phyloP scores from a whole-genome alignment of 331 rosid species.

The Phaseolus coccineus region DNA sequence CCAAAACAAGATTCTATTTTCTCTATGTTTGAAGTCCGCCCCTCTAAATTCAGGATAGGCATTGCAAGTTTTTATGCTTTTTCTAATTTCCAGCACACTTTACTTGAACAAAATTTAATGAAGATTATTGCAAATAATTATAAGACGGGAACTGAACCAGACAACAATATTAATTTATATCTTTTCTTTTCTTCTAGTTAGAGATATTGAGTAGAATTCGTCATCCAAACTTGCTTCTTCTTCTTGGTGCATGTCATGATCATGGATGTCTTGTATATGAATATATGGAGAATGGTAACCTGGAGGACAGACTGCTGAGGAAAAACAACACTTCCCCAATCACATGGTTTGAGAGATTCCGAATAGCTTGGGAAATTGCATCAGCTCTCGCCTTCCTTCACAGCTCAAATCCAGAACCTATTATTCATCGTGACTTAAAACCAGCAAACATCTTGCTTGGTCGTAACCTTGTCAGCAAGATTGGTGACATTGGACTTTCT shows the following conservation, averaged over 20 bases:
- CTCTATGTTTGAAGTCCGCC: background rate
- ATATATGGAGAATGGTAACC: slow-evolving; percentile 91
- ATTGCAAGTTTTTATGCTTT: slow-evolving; percentile 1
- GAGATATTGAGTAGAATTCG: slow-evolving; percentile 82
- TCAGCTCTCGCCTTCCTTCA: slow-evolving; percentile 91
- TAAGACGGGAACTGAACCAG: slow-evolving; percentile 17
- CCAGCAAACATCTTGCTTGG: slow-evolving; percentile 95
- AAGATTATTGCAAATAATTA: background rate
- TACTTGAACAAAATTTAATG: slow-evolving; percentile 3
- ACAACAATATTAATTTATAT: slow-evolving; percentile 10
- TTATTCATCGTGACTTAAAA: slow-evolving; percentile 93
- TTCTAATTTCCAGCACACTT: background rate
- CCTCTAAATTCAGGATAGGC: background rate
- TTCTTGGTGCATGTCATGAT: slow-evolving; percentile 87
- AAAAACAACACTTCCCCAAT: slow-evolving; percentile 64
- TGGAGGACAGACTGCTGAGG: slow-evolving; percentile 76
- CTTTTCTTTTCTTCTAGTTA: slow-evolving; percentile 61
- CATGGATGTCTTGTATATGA: slow-evolving; percentile 90
- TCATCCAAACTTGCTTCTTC: slow-evolving; percentile 95
- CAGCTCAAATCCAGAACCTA: slow-evolving; percentile 80
- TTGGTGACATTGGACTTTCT: slow-evolving; percentile 93
- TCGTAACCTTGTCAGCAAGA: slow-evolving; percentile 84
- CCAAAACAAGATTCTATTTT: background rate
- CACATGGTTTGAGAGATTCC: slow-evolving; percentile 88
- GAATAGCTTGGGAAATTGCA: slow-evolving; percentile 98